Evolutionary conservation across 305 asterid species (phyloP).

Genomic region (Nicotiana rustica): DNA sequence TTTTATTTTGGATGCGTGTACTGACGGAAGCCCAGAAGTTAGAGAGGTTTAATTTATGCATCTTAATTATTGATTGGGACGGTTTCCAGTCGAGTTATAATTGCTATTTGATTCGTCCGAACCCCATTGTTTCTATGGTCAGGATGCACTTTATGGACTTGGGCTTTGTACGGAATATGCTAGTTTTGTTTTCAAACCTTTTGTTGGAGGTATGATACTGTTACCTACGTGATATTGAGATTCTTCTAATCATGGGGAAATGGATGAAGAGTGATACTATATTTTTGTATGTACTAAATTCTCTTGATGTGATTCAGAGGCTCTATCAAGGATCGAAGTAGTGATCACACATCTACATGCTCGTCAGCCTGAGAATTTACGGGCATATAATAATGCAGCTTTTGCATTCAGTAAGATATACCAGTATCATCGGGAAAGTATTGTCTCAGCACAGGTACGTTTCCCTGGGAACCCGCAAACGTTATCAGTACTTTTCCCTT

Average conservation of each 20-base stretch:
- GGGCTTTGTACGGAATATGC: conserved; percentile 38
- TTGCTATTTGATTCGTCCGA: background rate
- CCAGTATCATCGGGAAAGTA: conserved; percentile 35
- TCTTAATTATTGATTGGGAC: too few relatives aligned
- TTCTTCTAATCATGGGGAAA: background rate
- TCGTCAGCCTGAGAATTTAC: conserved; percentile 33
- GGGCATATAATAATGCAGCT: conserved; percentile 37
- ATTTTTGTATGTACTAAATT: too few relatives aligned
- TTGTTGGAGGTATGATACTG: conserved; percentile 36
- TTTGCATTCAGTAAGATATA: conserved; percentile 37
- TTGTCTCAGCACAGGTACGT: conserved; percentile 36
- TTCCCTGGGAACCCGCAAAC: too few relatives aligned
- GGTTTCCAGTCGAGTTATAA: too few relatives aligned
- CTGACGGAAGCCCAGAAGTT: too few relatives aligned
- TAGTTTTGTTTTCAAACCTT: conserved; percentile 35
- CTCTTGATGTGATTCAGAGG: conserved; percentile 9
- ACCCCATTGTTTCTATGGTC: conserved; percentile 9
- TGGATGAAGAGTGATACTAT: background rate
- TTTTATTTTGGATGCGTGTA: too few relatives aligned
- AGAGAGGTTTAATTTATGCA: too few relatives aligned
- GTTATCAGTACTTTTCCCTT: too few relatives aligned
- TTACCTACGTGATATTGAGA: background rate
- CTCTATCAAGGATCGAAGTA: conserved; percentile 38
- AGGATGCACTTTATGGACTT: conserved; percentile 38
- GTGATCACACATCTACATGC: conserved; percentile 36